These are phyloP conservation scores for Lactarius akahatsu DNA, from an alignment of 768 basidiomycete genomes.

Conservation along the genomic window DNA sequence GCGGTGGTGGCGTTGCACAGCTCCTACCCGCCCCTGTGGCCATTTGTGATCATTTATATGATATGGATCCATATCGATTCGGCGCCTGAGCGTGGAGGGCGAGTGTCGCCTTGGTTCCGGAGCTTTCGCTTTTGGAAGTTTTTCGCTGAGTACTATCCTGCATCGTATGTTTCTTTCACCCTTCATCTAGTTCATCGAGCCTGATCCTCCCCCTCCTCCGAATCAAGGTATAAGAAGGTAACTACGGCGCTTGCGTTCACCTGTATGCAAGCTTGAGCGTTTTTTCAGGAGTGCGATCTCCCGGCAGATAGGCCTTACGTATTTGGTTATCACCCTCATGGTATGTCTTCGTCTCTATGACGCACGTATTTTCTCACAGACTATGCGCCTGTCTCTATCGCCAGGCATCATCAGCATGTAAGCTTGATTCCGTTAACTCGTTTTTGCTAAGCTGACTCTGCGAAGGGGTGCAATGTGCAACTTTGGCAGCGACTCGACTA, in stretches of 20 bases:
- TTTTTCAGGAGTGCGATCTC: constrained; percentile 75
- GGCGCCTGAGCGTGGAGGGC: constrained; percentile 69
- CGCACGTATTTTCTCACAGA: not conserved
- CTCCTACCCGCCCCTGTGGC: constrained; percentile 89
- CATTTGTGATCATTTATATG: constrained; percentile 70
- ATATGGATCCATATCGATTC: constrained; percentile 80
- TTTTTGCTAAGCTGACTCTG: constrained; percentile 4
- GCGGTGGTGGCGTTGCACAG: constrained; percentile 42
- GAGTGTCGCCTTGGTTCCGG: constrained; percentile 74
- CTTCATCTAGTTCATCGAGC: not conserved
- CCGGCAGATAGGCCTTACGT: constrained; percentile 92
- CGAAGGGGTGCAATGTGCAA: constrained; percentile 88
- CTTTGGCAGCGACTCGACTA: constrained; percentile 97
- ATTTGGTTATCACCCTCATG: constrained; percentile 99
- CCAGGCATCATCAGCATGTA: constrained; percentile 97
- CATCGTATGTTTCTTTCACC: constrained; percentile 58
- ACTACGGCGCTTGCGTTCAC: constrained; percentile 7
- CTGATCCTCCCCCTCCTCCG: not conserved
- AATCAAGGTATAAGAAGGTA: constrained; percentile 44
- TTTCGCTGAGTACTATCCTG: constrained; percentile 91
- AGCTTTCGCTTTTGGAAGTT: constrained; percentile 74
- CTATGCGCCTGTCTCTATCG: not conserved
- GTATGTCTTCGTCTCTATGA: constrained; percentile 42
- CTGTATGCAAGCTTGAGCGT: constrained; percentile 5
- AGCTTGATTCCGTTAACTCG: constrained; percentile 33